Evolutionary conservation across 345 rosid genomes (phyloP).

Genomic region (sweet orange (Citrus sinensis)): DVS_A1.0 CM039169.1:10280001-10280500

Average conservation of each 20-base stretch:
- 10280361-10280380: slow-evolving; percentile 98
- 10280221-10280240: slow-evolving; percentile 99
- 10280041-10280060: slow-evolving; percentile 92
- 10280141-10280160: slow-evolving; percentile 88
- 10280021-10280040: slow-evolving; percentile 90
- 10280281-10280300: slow-evolving; percentile 89
- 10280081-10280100: slow-evolving; percentile 97
- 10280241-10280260: slow-evolving; percentile 69
- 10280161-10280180: slow-evolving; percentile 89
- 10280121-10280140: slow-evolving; percentile 71
- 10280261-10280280: slow-evolving; percentile 97
- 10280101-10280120: slow-evolving; percentile 89
- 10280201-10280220: slow-evolving; percentile 93
- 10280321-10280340: slow-evolving; percentile 88
- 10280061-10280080: slow-evolving; percentile 60
- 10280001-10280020: slow-evolving; percentile 46
- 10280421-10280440: not conserved
- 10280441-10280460: not conserved
- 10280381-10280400: slow-evolving; percentile 79
- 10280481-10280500: not conserved
- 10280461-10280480: not conserved
- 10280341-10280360: slow-evolving; percentile 87
- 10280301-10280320: slow-evolving; percentile 92
- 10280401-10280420: slow-evolving; percentile 95
- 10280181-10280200: slow-evolving; percentile 92